Evolutionary conservation across 2,329 filamentous ascomycete genomes (phyloP).

Genomic region (Colletotrichum graminicola): DNA sequence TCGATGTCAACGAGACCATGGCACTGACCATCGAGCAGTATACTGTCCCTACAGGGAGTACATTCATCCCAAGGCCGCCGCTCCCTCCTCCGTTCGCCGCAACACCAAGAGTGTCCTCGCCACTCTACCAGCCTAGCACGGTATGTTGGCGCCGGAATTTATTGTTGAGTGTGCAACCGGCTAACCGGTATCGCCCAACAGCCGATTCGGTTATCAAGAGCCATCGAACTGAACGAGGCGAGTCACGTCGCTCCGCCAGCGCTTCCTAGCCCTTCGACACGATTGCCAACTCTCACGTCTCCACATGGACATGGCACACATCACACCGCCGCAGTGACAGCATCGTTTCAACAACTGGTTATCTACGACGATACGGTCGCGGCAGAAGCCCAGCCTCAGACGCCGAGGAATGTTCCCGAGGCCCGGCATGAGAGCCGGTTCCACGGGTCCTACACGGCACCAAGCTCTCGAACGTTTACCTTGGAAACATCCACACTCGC

Average conservation of each 20-base stretch:
- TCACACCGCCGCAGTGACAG: background rate
- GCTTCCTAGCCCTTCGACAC: background rate
- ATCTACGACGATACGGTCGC: constrained; percentile 62
- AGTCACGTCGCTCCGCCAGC: background rate
- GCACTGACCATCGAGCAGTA: background rate
- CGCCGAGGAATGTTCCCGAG: constrained; percentile 63
- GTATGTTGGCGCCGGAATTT: background rate
- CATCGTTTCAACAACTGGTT: background rate
- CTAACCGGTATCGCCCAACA: background rate
- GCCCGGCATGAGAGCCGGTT: constrained; percentile 60
- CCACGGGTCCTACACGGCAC: constrained; percentile 59
- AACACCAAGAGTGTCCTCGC: constrained; percentile 5
- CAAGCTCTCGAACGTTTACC: constrained; percentile 44
- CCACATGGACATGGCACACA: background rate
- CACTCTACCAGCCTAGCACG: background rate
- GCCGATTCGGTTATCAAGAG: background rate
- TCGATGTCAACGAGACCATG: background rate
- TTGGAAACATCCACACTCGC: background rate
- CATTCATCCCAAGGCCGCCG: constrained; percentile 45
- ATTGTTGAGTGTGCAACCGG: background rate
- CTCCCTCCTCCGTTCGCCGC: constrained; percentile 45
- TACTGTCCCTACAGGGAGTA: background rate
- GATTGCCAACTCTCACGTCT: background rate
- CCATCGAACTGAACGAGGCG: background rate
- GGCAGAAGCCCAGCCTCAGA: constrained; percentile 61